Evolutionary conservation across 768 basidiomycete species (phyloP), one percentile per base, ranked within the genome.

Genomic region (Leucocoprinus birnbaumii): DNA sequence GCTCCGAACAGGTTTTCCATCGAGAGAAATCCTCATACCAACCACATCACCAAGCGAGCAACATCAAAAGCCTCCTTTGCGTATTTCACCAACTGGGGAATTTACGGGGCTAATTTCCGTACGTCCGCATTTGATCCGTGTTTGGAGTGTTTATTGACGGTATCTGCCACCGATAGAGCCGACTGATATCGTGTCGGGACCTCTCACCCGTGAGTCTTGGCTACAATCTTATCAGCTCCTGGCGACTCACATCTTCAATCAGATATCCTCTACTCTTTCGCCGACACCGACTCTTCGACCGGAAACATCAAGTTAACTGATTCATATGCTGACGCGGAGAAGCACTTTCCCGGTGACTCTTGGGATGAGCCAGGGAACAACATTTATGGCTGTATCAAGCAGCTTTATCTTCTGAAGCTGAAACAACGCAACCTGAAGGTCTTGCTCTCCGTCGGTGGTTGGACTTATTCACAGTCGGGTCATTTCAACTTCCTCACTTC

Each of bases 381-480:
- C 62, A 70, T 92, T 4, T 94, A 91, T 58, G 90, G 89, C 0
- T 85, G 84, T 66, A 69, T 94, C 62, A 92, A 92, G 71, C 91
- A 92, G 65, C 75, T 88, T 26, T 72, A 71, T 63, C 73, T 87
- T 42, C 62, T 87, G 56, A 89, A 89, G 66, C 65, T 87, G 37
- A 65, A 79, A 41, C 74, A 84, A 61, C 74, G 86, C 62, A 77
- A 78, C 55, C 62, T 80, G 50, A 79, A 80, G 57, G 78, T 79
- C 19, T 65, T 78, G n/a, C 68, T 80, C 13, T 79, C 78, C 0
- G 67, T 80, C n/a, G 79, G 79, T 48, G 79, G 87, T 11, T 86
- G 82, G 80, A 88, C 86, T 1, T 89, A 87, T 65, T 85, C 85
- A 1, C 86, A 87, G 67, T 65, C 69, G 18, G 78, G 78, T 11